phyloP scores from a whole-genome alignment of 2,329 filamentous ascomycete genomes.

The Aspergillus arachidicola region DNA sequence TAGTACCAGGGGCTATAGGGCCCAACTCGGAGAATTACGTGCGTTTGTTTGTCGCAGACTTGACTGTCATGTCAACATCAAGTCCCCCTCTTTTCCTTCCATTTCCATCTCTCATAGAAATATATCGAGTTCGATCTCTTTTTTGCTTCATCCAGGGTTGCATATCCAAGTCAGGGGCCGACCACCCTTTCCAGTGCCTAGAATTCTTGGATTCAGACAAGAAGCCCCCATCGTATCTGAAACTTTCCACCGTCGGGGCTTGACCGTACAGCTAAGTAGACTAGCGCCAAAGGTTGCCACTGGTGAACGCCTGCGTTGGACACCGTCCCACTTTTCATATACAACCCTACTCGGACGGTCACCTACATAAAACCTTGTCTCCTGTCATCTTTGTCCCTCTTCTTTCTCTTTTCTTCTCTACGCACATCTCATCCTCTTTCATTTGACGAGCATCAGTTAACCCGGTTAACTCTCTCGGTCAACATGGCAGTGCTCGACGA shows the following conservation, averaged over 20 bases:
- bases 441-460: neutral
- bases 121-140: neutral
- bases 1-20: neutral
- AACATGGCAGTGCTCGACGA: constrained; percentile 61
- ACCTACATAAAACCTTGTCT: neutral
- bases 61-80: neutral
- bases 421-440: neutral
- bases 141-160: neutral
- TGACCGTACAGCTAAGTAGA: neutral
- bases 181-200: neutral
- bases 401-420: neutral
- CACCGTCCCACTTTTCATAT: neutral
- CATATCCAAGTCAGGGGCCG: neutral
- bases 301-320: neutral
- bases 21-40: neutral
- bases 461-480: constrained; percentile 15
- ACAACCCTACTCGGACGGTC: neutral
- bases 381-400: neutral
- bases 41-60: neutral
- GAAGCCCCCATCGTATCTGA: neutral
- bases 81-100: neutral
- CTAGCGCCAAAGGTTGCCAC: neutral
- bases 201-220: neutral
- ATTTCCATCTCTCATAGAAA: neutral
- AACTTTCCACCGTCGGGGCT: neutral